Evolutionary conservation across 495 filamentous ascomycete genomes (phyloP).

Genomic region (Aspergillus hancockii): DNA sequence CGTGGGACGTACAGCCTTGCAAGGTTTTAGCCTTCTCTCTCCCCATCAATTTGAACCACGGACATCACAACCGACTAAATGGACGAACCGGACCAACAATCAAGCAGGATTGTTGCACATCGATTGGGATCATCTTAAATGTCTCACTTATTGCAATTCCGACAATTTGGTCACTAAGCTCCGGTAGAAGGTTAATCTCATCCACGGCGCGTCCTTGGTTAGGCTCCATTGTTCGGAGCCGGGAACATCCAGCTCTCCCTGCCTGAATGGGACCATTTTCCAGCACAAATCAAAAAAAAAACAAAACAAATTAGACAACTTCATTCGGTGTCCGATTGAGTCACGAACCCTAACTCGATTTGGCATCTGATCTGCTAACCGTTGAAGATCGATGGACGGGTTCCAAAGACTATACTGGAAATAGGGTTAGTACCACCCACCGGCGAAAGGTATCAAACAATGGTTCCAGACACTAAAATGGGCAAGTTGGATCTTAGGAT

Average conservation of each 20-base stretch:
- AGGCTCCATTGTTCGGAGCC: background rate
- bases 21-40: background rate
- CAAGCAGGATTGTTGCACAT: background rate
- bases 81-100: background rate
- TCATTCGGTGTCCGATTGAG: conserved; percentile 4
- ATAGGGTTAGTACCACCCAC: background rate
- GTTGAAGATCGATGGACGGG: conserved; percentile 3
- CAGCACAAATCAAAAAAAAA: background rate
- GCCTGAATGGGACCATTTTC: background rate
- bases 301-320: no score
- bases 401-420: background rate
- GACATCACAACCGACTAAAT: no score
- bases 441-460: conserved; percentile 1
- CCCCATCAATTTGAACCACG: no score
- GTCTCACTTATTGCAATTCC: background rate
- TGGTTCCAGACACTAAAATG: background rate
- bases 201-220: background rate
- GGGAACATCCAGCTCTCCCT: background rate
- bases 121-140: background rate
- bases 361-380: conserved; percentile 3
- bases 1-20: background rate
- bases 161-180: background rate
- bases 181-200: background rate
- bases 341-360: background rate
- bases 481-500: background rate